Evolutionary conservation across 805 yeast genomes (phyloP), one percentile per base, ranked within the genome.

Genomic region (Candida oleophila): DNA sequence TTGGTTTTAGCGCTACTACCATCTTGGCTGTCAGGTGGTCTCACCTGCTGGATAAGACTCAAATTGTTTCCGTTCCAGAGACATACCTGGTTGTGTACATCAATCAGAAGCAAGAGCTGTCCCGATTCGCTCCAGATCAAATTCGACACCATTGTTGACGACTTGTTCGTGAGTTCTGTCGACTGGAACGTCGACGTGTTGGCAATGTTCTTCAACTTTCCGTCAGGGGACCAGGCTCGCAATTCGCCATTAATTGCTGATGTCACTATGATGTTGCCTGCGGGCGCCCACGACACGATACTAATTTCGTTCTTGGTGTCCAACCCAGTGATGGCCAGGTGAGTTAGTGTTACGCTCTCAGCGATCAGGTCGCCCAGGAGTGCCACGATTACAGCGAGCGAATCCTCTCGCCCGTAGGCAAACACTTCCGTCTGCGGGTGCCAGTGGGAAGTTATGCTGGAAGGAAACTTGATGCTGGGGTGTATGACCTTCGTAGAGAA

Each of bases 221-320:
- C 96, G 41, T 81, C 84, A 0, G 78, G 71, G 9, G 83, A 77
- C 96, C 96, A 90, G n/a, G 87, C 69, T 46, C 92, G 68, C 7
- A 90, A 56, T 55, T 86, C 92, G 12, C 96, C 96, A 56, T 76
- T 76, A 45, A 76, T 80, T 2, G 83, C 74, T 2, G 83, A 86
- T 0, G 91, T 85, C 12, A 85, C 72, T 2, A 89, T 62, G 12
- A 73, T 54, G 36, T 77, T 69, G 0, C 96, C 96, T 45, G 68
- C 66, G 1, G 85, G 83, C 11, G 88, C 77, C 95, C 95, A 89
- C 8, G 80, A 55, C 14, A 71, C 66, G 2, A 65, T 53, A 36
- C 66, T 62, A 15, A 73, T 59, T 14, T 63, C 62, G 51, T 62
- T 62, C 3, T 52, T 49, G 41, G 30, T 15, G 18, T 22, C 43